Base-by-base conservation (phyloP, 2,329 filamentous ascomycete genomes). In the Xylariaceae sp. region DNA sequence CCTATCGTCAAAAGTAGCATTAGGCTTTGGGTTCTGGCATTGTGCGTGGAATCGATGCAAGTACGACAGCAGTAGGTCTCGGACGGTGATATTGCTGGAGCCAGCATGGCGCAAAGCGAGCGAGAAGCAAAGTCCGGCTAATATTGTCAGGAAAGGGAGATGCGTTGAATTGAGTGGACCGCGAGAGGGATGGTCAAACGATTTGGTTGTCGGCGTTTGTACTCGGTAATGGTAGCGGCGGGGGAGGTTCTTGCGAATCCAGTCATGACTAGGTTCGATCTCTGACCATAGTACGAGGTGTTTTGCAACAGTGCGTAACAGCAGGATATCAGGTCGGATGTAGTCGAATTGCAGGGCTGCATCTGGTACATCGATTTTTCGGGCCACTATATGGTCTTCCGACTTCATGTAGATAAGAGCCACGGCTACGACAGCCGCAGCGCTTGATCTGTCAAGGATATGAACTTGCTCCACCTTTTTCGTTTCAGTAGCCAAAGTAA, bases 371-470 rank as follows among this genome's bases (percentile, higher is more conserved):
- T 97, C 91, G 46, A 99, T 87, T 75, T 97, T 97, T 50, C 87
- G 85, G 3, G 94, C 94, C 16, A 99, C 83, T 13, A 89, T 85
- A 54, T 84, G 81, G 67, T 99, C 91, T 59, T 95, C 91, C 0
- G 93, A 94, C 73, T 97, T 97, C 91, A 99, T 94, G 71, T 93
- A 99, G 26, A 99, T 93, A 48, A 99, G 81, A 1, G 92, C 85
- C 53, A 97, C 81, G 0, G 94, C 93, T 64, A 97, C 84, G 6
- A 95, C 91, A 1, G 94, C 93, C n/a, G 90, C 94, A 2, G 95
- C 90, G 8, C 91, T 94, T 5, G 93, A 92, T 64, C 93, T 88
- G 69, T 99, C 95, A 3, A 97, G 81, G 8, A 97, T 86, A 65
- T 99, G 93, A 20, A 97, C 92, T 30, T 96, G 81, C 63, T 96